phyloP scores from a whole-genome alignment of 768 basidiomycete species.

The Trametes maxima region DNA sequence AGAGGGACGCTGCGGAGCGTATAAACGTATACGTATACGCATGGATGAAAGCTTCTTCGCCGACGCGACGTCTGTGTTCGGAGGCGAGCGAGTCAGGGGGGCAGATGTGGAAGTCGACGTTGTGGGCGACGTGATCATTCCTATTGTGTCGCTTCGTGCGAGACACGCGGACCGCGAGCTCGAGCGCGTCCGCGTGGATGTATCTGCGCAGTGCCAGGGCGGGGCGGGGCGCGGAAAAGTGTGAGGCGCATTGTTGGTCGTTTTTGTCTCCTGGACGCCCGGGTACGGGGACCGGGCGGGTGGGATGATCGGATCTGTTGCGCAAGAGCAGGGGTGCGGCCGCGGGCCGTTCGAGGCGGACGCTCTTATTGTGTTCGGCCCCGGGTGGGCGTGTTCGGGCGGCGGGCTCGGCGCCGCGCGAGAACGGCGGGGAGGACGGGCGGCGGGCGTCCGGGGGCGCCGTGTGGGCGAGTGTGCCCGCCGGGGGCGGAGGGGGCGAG shows the following conservation, averaged over 20 bases:
- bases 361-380: constrained; percentile 15
- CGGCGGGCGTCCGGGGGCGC: neutral
- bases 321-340: constrained; percentile 15
- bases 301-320: constrained; percentile 18
- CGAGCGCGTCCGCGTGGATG: neutral
- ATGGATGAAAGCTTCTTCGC: neutral
- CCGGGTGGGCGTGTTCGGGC: neutral
- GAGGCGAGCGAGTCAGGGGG: constrained; percentile 19
- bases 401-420: neutral
- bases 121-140: neutral
- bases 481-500: neutral
- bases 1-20: neutral
- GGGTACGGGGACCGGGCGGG: constrained; percentile 1
- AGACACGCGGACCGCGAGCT: constrained; percentile 2
- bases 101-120: neutral
- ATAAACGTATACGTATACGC: neutral
- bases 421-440: too few species aligned
- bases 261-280: constrained; percentile 1
- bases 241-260: neutral
- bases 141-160: constrained; percentile 17
- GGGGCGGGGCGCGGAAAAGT: neutral
- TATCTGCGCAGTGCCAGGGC: neutral
- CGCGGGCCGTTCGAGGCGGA: constrained; percentile 9
- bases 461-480: neutral
- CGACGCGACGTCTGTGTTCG: constrained; percentile 6